Evolutionary conservation across 257 asterid genomes (phyloP).

Genomic region (Solanum chaucha): DNA sequence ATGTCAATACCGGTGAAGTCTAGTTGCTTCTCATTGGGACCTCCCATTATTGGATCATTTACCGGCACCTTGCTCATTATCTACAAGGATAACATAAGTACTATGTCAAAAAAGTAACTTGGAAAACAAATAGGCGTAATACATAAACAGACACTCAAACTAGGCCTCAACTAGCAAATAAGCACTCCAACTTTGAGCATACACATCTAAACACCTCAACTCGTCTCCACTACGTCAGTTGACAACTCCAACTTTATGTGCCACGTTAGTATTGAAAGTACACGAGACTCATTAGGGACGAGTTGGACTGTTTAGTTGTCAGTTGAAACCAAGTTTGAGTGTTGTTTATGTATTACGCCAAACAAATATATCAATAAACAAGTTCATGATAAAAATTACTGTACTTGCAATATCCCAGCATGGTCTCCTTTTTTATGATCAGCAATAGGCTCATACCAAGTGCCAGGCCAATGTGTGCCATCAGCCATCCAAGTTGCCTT

Average conservation of each 20-base stretch:
- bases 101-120: neutral
- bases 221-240: neutral
- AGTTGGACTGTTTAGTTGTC: neutral
- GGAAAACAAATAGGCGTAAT: neutral
- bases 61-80: slow-evolving; percentile 96
- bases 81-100: slow-evolving; percentile 14
- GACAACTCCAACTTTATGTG: neutral
- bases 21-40: slow-evolving; percentile 50
- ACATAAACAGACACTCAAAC: neutral
- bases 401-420: slow-evolving; percentile 85
- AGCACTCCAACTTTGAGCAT: neutral
- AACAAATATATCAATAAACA: neutral
- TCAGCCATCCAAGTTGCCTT: slow-evolving; percentile 98
- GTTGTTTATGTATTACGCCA: neutral
- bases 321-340: neutral
- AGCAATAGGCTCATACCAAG: slow-evolving; percentile 51
- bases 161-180: neutral
- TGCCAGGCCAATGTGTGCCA: slow-evolving; percentile 99
- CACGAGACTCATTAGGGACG: neutral
- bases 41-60: slow-evolving; percentile 67
- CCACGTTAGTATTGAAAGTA: neutral
- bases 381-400: neutral
- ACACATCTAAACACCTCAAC: neutral
- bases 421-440: slow-evolving; percentile 90
- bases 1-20: slow-evolving; percentile 75